Conservation (phyloP, 371 early-diverging fungal species). For the Actinomortierella wolfii region DNA sequence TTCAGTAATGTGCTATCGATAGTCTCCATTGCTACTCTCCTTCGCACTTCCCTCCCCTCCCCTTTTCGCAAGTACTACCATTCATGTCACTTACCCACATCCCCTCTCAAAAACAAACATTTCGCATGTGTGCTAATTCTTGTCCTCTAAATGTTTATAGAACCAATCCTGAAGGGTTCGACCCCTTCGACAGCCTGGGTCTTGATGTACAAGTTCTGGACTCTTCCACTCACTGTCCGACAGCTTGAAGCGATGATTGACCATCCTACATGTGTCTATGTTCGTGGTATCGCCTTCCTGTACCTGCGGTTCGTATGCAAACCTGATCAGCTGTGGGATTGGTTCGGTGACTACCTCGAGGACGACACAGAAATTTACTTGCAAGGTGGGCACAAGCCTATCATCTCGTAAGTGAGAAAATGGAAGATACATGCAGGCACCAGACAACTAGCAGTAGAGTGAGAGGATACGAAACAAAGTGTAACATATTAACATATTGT, state of each 20-base stretch:
- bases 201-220: constrained; percentile 87
- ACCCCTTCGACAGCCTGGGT: constrained; percentile 86
- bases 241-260: constrained; percentile 81
- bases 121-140: not conserved
- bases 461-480: constrained; percentile 11
- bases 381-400: constrained; percentile 66
- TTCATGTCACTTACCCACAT: no score
- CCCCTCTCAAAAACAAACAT: no score
- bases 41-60: no score
- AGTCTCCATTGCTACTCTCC: no score
- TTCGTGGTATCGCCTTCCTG: constrained; percentile 78
- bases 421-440: constrained; percentile 4
- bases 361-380: constrained; percentile 78
- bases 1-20: no score
- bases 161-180: constrained; percentile 85
- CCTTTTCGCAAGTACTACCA: no score
- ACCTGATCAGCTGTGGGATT: constrained; percentile 81
- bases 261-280: constrained; percentile 81
- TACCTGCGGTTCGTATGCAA: constrained; percentile 87
- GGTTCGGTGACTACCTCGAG: constrained; percentile 81
- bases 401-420: constrained; percentile 58
- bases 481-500: not conserved
- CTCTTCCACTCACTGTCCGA: constrained; percentile 73
- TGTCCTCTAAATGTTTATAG: constrained; percentile 44
- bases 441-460: constrained; percentile 5